Evolutionary conservation across 1,139 yeast genomes (phyloP).

Genomic region (Pichia sp.): DNA sequence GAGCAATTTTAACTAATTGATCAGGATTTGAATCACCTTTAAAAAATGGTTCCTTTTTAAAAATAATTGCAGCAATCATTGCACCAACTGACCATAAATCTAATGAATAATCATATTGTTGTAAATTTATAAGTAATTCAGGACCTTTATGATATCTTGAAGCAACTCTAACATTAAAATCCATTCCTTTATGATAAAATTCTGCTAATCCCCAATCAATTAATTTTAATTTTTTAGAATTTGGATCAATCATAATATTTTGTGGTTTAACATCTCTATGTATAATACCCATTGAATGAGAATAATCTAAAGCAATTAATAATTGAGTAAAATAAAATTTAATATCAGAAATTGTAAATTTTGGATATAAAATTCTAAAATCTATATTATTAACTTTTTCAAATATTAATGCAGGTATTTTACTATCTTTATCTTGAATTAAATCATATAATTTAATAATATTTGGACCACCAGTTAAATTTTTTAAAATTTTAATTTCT

Average conservation of each 20-base stretch:
- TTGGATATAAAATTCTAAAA: slow-evolving; percentile 87
- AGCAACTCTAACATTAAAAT: slow-evolving; percentile 94
- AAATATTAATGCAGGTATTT: slow-evolving; percentile 89
- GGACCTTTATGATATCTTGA: slow-evolving; percentile 98
- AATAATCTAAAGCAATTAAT: slow-evolving; percentile 82
- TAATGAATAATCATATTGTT: slow-evolving; percentile 88
- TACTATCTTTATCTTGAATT: slow-evolving; percentile 83
- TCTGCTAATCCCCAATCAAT: slow-evolving; percentile 99
- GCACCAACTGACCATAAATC: slow-evolving; percentile 98
- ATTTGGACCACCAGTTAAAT: slow-evolving; percentile 82
- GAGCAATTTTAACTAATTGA: slow-evolving; percentile 89
- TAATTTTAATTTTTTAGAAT: slow-evolving; percentile 59
- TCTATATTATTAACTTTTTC: slow-evolving; percentile 89
- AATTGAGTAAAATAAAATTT: slow-evolving; percentile 85
- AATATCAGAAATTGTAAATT: slow-evolving; percentile 74
- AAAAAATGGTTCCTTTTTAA: slow-evolving; percentile 94
- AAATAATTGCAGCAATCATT: slow-evolving; percentile 94
- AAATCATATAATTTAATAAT: slow-evolving; percentile 75
- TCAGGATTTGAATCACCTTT: slow-evolving; percentile 95
- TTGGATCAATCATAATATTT: slow-evolving; percentile 96
- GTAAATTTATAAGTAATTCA: slow-evolving; percentile 86
- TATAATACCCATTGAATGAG: slow-evolving; percentile 97
- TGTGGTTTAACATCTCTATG: slow-evolving; percentile 99
- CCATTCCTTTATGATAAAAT: slow-evolving; percentile 91
- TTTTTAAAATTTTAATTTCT: slow-evolving; percentile 87